Conservation (phyloP, 176 grass and related monocot species). For the Triticum aestivum region IWGSC_CS_RefSeq_v2.1 NC_057801.1:781089440-781089939, state of each 20-base stretch:
- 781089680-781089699: no score
- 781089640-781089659: no score
- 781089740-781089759: background rate
- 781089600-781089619: background rate
- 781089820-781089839: background rate
- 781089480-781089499: background rate
- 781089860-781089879: background rate
- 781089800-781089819: background rate
- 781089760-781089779: background rate
- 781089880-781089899: background rate
- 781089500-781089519: background rate
- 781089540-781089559: background rate
- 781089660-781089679: no score
- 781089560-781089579: background rate
- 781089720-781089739: background rate
- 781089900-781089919: background rate
- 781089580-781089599: background rate
- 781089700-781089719: no score
- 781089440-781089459: background rate
- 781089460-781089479: background rate
- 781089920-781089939: background rate
- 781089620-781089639: no score
- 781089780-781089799: background rate
- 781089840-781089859: background rate
- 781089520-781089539: background rate